Conservation (phyloP, 805 yeast species). For the Saccharomycopsis sp. region DNA sequence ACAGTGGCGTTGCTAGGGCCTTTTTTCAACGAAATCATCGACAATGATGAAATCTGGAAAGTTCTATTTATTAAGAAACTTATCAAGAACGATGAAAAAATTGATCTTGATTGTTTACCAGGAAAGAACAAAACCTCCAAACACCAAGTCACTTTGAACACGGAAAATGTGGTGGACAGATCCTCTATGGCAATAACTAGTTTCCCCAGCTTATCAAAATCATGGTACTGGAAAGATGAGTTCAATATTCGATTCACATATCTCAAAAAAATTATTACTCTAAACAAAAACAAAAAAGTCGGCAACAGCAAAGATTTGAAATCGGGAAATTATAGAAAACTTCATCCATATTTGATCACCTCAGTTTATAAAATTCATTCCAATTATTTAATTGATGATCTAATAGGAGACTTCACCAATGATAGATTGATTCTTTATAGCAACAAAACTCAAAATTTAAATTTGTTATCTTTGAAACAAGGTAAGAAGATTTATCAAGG, state of each 20-base stretch:
- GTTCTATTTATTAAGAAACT: conserved; percentile 7
- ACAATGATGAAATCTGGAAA: conserved; percentile 13
- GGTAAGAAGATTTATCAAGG: conserved; percentile 9
- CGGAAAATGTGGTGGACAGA: background rate
- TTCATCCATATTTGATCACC: conserved; percentile 9
- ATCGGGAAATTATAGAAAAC: background rate
- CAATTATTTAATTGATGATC: conserved; percentile 7
- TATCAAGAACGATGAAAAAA: background rate
- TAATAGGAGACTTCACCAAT: conserved; percentile 12
- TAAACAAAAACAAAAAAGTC: conserved; percentile 9
- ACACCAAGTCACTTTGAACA: background rate
- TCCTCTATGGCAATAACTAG: conserved; percentile 1
- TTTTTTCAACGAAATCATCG: conserved; percentile 12
- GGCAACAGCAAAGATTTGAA: background rate
- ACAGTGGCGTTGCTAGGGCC: conserved; percentile 6
- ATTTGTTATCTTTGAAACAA: conserved; percentile 12
- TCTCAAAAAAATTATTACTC: conserved; percentile 5
- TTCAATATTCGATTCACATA: conserved; percentile 7
- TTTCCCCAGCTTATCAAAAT: conserved; percentile 13
- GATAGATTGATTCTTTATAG: conserved; percentile 12
- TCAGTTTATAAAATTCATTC: conserved; percentile 8
- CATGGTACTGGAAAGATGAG: conserved; percentile 13
- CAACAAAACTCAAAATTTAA: conserved; percentile 3
- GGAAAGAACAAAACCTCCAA: conserved; percentile 8
- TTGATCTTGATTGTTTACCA: conserved; percentile 6